Evolutionary conservation across 75 land plant species (phyloP), one percentile per base, ranked within the genome.

Genomic region (Selaginella moellendorffii): DNA sequence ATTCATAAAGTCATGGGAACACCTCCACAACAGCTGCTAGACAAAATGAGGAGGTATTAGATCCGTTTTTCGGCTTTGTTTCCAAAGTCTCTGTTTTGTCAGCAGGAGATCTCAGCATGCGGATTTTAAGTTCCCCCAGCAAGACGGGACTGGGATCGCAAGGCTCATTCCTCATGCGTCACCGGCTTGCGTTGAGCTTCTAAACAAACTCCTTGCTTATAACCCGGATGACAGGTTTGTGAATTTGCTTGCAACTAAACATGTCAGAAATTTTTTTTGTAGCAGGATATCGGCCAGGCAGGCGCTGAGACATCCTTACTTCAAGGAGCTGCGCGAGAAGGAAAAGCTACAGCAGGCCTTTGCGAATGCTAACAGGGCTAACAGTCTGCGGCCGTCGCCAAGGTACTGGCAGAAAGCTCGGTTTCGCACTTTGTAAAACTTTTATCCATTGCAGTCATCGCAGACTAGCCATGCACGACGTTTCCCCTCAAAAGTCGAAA

Each of bases 71-170:
- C 46, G 5, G 14, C 5, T 5, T 36, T 36, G 14, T 36, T 36
- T 5, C 14, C 14, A 36, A 5, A 5, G 46, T 36, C 10, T 36
- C 5, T 36, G 27, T n/a, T 24, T 26, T 14, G 1, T 19, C n/a
- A n/a, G n/a, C n/a, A 74, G 76, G 52, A 74, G 76, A 68, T 74
- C 76, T 12, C 76, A 74, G 25, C 76, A 74, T 69, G 73, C 76
- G 0, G 76, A 74, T 58, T 74, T 74, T 29, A 69, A 71, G 20
- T 74, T 74, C 22, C 53, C 68, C 0, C 76, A 74, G 10, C 76
- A 74, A 42, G 76, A 74, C 28, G 76, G 76, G 25, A 74, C 76
- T 0, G 76, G 76, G 0, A 74, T 74, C 24, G 76, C 72, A 20
- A 42, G 76, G 0, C 53, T 74, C 30, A 74, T 74, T 26, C 76